Evolutionary conservation across 306 rosid species (phyloP), one percentile per base, ranked within the genome.

Genomic region (Medicago ruthenica): DNA sequence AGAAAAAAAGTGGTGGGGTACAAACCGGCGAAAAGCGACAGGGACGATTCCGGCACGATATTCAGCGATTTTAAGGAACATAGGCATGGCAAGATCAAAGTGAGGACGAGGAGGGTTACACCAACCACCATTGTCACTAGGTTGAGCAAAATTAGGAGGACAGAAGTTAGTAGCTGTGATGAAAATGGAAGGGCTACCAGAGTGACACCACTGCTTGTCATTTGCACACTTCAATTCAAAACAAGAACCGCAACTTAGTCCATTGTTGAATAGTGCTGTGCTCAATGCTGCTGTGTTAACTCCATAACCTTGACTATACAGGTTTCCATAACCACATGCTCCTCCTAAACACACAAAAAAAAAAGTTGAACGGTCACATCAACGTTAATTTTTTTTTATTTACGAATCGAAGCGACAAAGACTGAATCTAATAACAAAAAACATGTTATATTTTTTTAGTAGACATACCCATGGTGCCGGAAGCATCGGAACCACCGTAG

Each of bases 31-130:
- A 75, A 50, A 90, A 13, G 93, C 57, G 11, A 95, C 97, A 7
- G 99, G 99, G 37, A 95, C 99, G 9, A 95, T 95, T 6, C 99
- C 99, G 57, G 99, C 99, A 1, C 96, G 90, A 85, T 95, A 95
- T 79, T 95, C 93, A 3, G 99, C 99, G 36, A 95, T 92, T 85
- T 90, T 90, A 14, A 95, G 99, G 76, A 95, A 95, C 99, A 95
- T 90, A 34, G 99, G 99, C 99, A 95, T 95, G 90, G 99, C 99
- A 1, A 95, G 97, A 79, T 95, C 99, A 53, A 95, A 95, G 79
- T 95, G 99, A 0, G 93, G 85, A 4, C 97, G 89, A 8, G 99
- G 99, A 39, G 99, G 99, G 87, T 95, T 95, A 67, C 99, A 95
- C 99, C 99, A 95, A 0, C 99, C 99, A 5, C 99, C 99, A 74